Percentiles rank a stretch among this genome's conserved stretches.
These are phyloP conservation scores for Gentiana macrophylla DNA, from an alignment of 257 asterid genomes.

Conservation along the genomic window DNA sequence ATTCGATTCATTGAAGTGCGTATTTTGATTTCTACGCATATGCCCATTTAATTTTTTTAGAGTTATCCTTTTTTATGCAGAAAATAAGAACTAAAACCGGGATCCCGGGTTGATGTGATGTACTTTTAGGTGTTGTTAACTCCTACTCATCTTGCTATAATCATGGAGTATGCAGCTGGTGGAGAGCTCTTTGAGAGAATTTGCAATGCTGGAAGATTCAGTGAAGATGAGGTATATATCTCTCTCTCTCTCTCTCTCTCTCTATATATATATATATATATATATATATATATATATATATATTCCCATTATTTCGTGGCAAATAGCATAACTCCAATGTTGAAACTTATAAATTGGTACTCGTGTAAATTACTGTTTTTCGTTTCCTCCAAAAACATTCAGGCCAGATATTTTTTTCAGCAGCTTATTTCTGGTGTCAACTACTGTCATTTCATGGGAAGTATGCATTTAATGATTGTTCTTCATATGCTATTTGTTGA, in stretches of 20 bases:
- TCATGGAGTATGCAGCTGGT: conserved; percentile 95
- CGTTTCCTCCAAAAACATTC: not conserved
- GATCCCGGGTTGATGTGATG: not conserved
- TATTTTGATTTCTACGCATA: conserved; percentile 1
- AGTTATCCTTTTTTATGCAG: not conserved
- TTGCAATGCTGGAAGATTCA: conserved; percentile 79
- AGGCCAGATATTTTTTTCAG: conserved; percentile 39
- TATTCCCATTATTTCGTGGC: not conserved
- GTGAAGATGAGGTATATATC: conserved; percentile 75
- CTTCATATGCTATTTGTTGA: not conserved
- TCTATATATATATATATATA: no score
- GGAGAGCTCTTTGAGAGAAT: conserved; percentile 89
- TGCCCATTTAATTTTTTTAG: not conserved
- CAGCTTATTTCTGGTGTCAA: conserved; percentile 31
- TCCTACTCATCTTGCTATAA: conserved; percentile 87
- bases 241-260: no score
- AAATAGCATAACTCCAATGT: not conserved
- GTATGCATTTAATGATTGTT: not conserved
- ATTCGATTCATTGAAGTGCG: conserved; percentile 70
- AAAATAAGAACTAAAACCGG: conserved; percentile 1
- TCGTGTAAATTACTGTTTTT: not conserved
- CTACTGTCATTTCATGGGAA: conserved; percentile 31
- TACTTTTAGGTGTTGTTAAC: conserved; percentile 60
- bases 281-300: no score
- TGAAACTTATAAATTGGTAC: not conserved